Base-by-base conservation (phyloP, 1,284 basidiomycete species). In the Rhodotorula mucilaginosa region DNA sequence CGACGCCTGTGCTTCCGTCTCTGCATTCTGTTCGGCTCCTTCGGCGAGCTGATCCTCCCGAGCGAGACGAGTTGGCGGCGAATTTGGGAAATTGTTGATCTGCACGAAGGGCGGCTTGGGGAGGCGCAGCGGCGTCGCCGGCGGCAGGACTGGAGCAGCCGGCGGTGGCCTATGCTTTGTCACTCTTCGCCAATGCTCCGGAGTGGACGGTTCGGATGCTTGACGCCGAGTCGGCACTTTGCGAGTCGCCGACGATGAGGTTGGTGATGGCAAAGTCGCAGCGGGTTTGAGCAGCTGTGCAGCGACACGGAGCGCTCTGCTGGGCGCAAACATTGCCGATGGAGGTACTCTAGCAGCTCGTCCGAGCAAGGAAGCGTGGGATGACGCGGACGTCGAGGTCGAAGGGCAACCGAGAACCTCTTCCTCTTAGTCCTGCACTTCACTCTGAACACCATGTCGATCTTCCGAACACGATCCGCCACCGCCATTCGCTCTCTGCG, bases 141-240 rank as follows among this genome's bases (percentile, higher is more conserved):
- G 15, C 26, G 54, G 26, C 26, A 56, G 15, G 1, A 18, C 54
- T 13, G 54, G 54, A 3, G 54, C 54, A 29, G 26, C 15, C n/a
- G 54, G 54, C 0, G 54, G 54, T 4, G n/a, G 54, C 2, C 54
- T 12, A 29, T 56, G 54, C 26, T 26, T 29, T 26, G 18, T 26
- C 29, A 56, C 26, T 29, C 54, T 56, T 56, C 29, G 54, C 54
- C 54, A 56, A 31, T 56, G 54, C 54, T 56, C 54, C 29, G 54
- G 54, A 12, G 26, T 56, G 2, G 54, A 56, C 16, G 13, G 13
- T 7, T n/a, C 54, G 16, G 54, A 16, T 15, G 54, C 54, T 56
- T 26, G 54, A 16, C 54, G 10, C n/a, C 26, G 54, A 29, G 23
- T n/a, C 54, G 54, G 54, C 23, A 26, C 26, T 26, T 15, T 56